These are phyloP conservation scores for Gossypium australe DNA, from an alignment of 345 rosid species.

Conservation along the genomic window DNA sequence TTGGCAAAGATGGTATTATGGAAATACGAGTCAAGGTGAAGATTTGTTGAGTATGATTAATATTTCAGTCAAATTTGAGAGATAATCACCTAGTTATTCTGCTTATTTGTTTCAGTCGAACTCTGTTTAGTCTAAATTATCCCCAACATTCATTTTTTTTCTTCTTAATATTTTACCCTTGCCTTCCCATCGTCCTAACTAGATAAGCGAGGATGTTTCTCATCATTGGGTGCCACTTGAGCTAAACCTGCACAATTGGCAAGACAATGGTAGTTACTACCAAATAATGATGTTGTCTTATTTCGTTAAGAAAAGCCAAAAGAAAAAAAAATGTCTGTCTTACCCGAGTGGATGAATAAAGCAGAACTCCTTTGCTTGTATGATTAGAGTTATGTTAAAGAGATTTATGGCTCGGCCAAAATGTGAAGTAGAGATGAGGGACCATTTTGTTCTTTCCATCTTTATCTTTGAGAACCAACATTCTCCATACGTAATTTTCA, in stretches of 20 bases:
- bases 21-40: too few species aligned
- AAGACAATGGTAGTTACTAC: not conserved
- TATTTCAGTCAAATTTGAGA: too few species aligned
- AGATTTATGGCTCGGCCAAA: not conserved
- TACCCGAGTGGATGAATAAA: not conserved
- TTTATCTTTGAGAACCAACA: conserved; percentile 18
- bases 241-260: not conserved
- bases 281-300: not conserved
- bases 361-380: not conserved
- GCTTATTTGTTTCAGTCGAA: too few species aligned
- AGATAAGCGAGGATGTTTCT: not conserved
- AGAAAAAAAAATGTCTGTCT: not conserved
- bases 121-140: too few species aligned
- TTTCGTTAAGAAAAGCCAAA: not conserved
- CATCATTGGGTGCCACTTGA: not conserved
- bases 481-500: not conserved
- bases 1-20: too few species aligned
- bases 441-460: conserved; percentile 12
- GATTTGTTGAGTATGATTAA: too few species aligned
- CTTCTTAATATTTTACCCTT: too few species aligned
- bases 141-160: too few species aligned
- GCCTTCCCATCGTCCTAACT: not conserved
- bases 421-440: not conserved
- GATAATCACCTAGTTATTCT: too few species aligned
- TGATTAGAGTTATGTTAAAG: not conserved